Base-by-base conservation (phyloP, 2,329 filamentous ascomycete genomes). In the Exophiala oligosperma region DNA sequence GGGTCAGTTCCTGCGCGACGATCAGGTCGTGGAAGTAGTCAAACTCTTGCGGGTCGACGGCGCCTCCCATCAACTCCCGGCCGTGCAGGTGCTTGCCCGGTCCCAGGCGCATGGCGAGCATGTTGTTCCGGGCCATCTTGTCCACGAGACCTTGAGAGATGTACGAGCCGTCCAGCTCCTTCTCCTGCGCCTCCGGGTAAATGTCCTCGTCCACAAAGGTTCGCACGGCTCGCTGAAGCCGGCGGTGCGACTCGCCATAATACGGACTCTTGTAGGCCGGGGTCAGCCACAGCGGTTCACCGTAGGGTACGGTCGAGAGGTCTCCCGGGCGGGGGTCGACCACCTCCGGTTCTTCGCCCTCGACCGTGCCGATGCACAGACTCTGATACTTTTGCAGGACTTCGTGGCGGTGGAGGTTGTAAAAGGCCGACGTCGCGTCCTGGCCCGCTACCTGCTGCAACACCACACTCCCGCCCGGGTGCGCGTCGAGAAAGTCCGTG, bases 391-490 rank as follows among this genome's bases (percentile, higher is more conserved):
- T 92, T 60, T 86, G 78, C 9, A 96, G 82, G n/a, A 95, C 90
- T 74, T 96, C 91, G 67, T 96, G 91, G 26, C 91, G 82, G 77
- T 96, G 92, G 53, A 96, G 85, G 78, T 95, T 95, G 83, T 95
- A 96, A 62, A 75, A 79, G 6, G 69, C 75, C 14, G 63, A 68
- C 1, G 76, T 77, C 1, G 73, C 76, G 59, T 78, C 76, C 43
- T 67, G 68, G 24, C 76, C 76, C 35, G 74, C 76, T 43, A 73
- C 66, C 52, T 78, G 74, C 29, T 72, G 48, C 1, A 79, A 66
- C 12, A 75, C 67, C 4, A 77, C 75, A 38, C 65, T 66, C 14
- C 76, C 76, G 14, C 74, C 74, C 2, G 85, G 85, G 60, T 87
- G 85, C 56, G 87, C 83, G 24, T 80, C 72, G 1, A 83, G 60